These are phyloP conservation scores for Acanthamoeba lenticulata DNA, from an alignment of 208 protist genomes.

Conservation along the genomic window DNA sequence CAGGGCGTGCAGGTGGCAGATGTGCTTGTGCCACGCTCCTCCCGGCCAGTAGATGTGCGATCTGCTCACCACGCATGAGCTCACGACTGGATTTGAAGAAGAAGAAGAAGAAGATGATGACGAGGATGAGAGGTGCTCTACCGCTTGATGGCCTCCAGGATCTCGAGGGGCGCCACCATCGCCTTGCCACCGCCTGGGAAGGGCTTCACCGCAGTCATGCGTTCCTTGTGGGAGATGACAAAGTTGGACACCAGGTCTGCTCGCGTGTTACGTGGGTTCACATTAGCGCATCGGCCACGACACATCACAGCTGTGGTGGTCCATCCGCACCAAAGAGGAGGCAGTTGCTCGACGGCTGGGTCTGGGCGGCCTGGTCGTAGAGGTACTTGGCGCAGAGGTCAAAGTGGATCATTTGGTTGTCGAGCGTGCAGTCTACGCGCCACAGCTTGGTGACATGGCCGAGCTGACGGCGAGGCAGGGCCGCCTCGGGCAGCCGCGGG, in stretches of 20 bases:
- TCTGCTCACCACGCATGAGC: not conserved
- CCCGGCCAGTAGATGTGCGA: not conserved
- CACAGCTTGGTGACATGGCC: not conserved
- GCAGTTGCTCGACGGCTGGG: not conserved
- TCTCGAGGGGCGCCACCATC: not conserved
- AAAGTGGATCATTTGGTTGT: not conserved
- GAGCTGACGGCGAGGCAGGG: not conserved
- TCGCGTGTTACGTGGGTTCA: not conserved
- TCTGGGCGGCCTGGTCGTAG: not conserved
- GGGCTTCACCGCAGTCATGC: not conserved
- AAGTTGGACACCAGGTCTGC: not conserved
- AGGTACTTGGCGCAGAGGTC: slow-evolving; percentile 2
- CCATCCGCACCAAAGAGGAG: not conserved
- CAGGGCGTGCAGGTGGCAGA: not conserved
- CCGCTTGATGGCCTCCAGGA: not conserved
- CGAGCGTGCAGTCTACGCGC: not conserved
- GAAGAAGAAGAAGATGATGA: not conserved
- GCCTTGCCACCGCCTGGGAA: slow-evolving; percentile 15
- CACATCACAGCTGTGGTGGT: too few species aligned
- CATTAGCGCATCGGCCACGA: too few species aligned
- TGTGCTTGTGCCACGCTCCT: not conserved
- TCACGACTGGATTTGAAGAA: too few species aligned
- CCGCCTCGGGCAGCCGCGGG: not conserved
- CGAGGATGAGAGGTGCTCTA: not conserved
- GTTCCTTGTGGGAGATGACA: not conserved